These are phyloP conservation scores for Lagenidium sp. DNA, from an alignment of 352 stramenopile species.

Conservation along the genomic window DNA sequence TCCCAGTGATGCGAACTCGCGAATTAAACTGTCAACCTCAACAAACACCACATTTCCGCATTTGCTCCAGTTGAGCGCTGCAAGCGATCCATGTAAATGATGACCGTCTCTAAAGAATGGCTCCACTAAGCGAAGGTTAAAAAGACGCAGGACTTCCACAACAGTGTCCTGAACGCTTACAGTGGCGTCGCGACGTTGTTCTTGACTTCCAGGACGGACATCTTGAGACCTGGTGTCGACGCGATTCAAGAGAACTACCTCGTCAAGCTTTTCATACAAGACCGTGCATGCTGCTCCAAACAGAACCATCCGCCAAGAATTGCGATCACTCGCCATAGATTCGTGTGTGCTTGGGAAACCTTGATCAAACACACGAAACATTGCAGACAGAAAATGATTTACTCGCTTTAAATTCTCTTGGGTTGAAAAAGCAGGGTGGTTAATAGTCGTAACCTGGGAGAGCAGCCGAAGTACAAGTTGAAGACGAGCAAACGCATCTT, in stretches of 20 bases:
- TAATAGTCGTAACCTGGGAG: conserved; percentile 55
- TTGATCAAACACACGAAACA: conserved; percentile 63
- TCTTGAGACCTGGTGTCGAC: too few species aligned
- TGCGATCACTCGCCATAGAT: conserved; percentile 12
- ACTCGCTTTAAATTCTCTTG: conserved; percentile 36
- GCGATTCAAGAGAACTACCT: conserved; percentile 65
- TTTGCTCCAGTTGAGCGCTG: conserved; percentile 63
- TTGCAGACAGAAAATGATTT: conserved; percentile 43
- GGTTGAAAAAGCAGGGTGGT: conserved; percentile 35
- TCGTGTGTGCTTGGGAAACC: conserved; percentile 14
- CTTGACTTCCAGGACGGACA: too few species aligned
- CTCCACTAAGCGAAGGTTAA: conserved; percentile 71
- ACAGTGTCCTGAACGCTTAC: too few species aligned
- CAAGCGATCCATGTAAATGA: conserved; percentile 5
- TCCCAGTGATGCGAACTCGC: conserved; percentile 63
- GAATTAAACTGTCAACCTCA: conserved; percentile 69
- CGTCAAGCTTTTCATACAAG: conserved; percentile 76
- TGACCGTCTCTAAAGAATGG: conserved; percentile 52
- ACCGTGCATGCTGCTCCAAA: conserved; percentile 66
- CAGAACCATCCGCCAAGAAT: conserved; percentile 54
- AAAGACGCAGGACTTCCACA: conserved; percentile 57
- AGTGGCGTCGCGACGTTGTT: background rate
- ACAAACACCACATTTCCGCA: conserved; percentile 80
- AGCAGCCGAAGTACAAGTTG: conserved; percentile 56
- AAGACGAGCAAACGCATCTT: conserved; percentile 65